Percentiles rank a stretch among this genome's conserved stretches.
Conservation (phyloP, 805 yeast genomes). For the Kuraishia piskuri region DNA sequence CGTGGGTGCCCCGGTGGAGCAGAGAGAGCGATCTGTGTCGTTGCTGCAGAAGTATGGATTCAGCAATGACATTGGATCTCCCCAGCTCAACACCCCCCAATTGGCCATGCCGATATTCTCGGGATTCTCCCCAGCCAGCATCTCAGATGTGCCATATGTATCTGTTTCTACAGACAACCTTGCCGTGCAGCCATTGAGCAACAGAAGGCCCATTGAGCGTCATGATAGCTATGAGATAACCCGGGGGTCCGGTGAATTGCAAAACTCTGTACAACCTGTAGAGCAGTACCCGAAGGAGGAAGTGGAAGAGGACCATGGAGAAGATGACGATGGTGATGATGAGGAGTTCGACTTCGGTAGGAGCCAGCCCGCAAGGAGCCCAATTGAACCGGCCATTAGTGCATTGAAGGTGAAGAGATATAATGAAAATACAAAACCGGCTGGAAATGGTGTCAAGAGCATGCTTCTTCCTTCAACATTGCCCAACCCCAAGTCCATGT, state of each 20-base stretch:
- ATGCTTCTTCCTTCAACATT: neutral
- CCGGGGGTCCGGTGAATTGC: neutral
- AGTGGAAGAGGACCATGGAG: too few relatives aligned
- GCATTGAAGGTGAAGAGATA: neutral
- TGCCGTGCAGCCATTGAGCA: neutral
- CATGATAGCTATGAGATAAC: neutral
- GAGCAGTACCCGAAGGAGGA: too few relatives aligned
- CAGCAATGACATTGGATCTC: neutral
- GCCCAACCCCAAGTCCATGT: neutral
- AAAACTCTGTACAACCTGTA: neutral
- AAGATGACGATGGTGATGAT: neutral
- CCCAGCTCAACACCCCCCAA: neutral
- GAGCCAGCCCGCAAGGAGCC: neutral
- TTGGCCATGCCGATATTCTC: neutral
- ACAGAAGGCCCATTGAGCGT: neutral
- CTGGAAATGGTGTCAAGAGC: neutral
- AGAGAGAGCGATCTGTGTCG: neutral
- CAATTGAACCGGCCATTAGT: neutral
- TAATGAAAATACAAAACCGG: neutral
- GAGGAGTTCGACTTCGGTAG: neutral
- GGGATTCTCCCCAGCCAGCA: neutral
- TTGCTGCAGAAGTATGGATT: constrained; percentile 3
- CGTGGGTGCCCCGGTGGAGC: neutral
- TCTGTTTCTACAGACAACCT: neutral
- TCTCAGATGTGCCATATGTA: neutral